These are phyloP conservation scores for Podila epicladia DNA, from an alignment of 192 early-diverging fungal species.

Conservation along the genomic window DNA sequence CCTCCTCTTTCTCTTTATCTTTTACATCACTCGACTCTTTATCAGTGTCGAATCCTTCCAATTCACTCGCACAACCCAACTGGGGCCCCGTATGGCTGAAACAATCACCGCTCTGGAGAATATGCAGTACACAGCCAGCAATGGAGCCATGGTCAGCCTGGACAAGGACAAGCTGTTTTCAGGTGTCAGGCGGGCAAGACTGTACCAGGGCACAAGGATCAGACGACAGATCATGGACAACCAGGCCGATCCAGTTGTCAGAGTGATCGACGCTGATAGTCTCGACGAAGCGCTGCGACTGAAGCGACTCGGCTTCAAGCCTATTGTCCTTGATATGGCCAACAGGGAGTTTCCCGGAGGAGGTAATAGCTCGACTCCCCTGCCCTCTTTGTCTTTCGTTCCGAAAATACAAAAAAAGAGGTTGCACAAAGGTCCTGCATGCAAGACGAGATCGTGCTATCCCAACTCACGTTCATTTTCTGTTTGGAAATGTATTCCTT, in stretches of 20 bases:
- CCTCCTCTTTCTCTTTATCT: slow-evolving; percentile 8
- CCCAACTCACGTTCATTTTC: background rate
- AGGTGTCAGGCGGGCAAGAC: slow-evolving; percentile 34
- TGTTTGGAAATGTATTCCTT: background rate
- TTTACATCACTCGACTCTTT: slow-evolving; percentile 15
- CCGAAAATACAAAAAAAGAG: too few species aligned
- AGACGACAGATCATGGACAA: slow-evolving; percentile 48
- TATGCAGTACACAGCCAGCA: slow-evolving; percentile 31
- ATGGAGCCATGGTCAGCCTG: slow-evolving; percentile 13
- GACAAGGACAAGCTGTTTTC: slow-evolving; percentile 44
- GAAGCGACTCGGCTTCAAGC: slow-evolving; percentile 50
- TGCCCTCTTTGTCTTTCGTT: background rate
- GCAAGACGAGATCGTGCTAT: background rate
- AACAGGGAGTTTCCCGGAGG: slow-evolving; percentile 50
- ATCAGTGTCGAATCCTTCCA: background rate
- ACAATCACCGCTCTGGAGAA: slow-evolving; percentile 35
- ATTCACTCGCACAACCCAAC: slow-evolving; percentile 1
- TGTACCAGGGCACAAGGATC: slow-evolving; percentile 36
- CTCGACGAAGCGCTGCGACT: slow-evolving; percentile 45
- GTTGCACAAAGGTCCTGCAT: too few species aligned
- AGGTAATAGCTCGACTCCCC: slow-evolving; percentile 21
- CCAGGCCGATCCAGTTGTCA: slow-evolving; percentile 43
- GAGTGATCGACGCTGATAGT: slow-evolving; percentile 43
- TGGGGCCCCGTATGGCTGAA: slow-evolving; percentile 38
- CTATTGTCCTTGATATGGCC: slow-evolving; percentile 58